Base-by-base conservation (phyloP, 2,329 filamentous ascomycete species). In the Fusarium sp. region DNA sequence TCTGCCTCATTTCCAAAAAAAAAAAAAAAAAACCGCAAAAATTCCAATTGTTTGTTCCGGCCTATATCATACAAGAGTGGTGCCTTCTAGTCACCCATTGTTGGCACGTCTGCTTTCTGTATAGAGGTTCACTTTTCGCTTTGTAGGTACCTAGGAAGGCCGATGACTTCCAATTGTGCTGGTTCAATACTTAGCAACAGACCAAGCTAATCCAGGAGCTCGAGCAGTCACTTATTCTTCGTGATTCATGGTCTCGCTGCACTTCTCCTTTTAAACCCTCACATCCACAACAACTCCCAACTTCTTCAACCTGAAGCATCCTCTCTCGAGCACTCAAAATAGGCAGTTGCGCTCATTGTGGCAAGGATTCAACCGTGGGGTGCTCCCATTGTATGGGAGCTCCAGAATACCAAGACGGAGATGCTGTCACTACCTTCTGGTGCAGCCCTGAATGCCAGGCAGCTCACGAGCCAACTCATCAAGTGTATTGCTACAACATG, bases 321-420 rank as follows among this genome's bases (percentile, higher is more conserved):
- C 35, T 37, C 18, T 18, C 16, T 19, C 28, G 10, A 15, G 21
- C 28, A 19, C 21, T 21, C 68, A 37, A 52, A 11, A 72, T 72
- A 64, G 30, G 25, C 21, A 33, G 16, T 25, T 73, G 71, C 40
- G 46, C 46, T 18, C 59, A 67, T 37, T 71, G 71, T 38, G 61
- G 53, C 9, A 38, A 32, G 30, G 28, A 47, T 30, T 70, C 70
- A 16, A 52, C 60, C 11, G 16, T 40, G 30, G 25, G 43, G 21
- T 73, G 69, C 32, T 30, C 25, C 9, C 44, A 52, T 21, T 73
- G 70, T 12, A 28, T 37, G 18, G 25, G 18, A 30, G 57, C 57
- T 25, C 69, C 66, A 28, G 66, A 68, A 44, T 73, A 75, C 23
- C n/a, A n/a, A 23, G 38, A 64, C 16, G 69, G 65, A 42, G 72